Evolutionary conservation across 2,329 filamentous ascomycete genomes (phyloP), one percentile per base, ranked within the genome.

Genomic region (Alternaria angustiovoidea): DNA sequence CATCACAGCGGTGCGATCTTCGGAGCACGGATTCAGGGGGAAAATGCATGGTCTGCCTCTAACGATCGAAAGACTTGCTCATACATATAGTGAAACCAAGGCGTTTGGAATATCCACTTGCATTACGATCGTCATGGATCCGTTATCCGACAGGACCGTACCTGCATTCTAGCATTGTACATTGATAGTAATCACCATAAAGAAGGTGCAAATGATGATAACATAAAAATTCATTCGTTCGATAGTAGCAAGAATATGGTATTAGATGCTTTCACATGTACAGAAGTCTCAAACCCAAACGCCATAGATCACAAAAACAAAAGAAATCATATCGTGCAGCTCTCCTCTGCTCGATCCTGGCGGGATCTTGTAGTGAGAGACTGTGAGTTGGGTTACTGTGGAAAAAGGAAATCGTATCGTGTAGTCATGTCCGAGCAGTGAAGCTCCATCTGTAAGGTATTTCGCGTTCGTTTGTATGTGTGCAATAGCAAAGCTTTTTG

Each of bases 401-500:
- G 38, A 41, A 42, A 20, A 41, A 57, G 51, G 51, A 49, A 62
- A 55, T 51, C 46, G 46, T 49, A 26, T 63, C 57, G 53, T 64
- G 22, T 44, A 49, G 55, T 64, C 62, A 54, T 64, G 38, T 61
- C 38, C 49, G 54, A 57, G 61, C 62, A 46, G 18, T 56, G 62
- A 62, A 64, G 62, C 62, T 51, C 58, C 51, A 47, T 56, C 51
- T 64, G 55, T 60, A 61, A 57, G 20, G 55, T 41, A 41, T 41
- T 41, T 36, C 32, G 34, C 34, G 34, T 38, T n/a, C 14, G 34
- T 38, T n/a, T 38, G 34, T 38, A 16, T 38, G 16, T 38, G 16
- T 38, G 34, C 32, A 36, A 12, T 16, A 36, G 12, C 14, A 36
- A 36, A 36, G 32, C 32, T 36, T 36, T 36, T 36, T 38, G 16